Conservation (phyloP, 1,284 basidiomycete genomes). For the Irpex sp. region DNA sequence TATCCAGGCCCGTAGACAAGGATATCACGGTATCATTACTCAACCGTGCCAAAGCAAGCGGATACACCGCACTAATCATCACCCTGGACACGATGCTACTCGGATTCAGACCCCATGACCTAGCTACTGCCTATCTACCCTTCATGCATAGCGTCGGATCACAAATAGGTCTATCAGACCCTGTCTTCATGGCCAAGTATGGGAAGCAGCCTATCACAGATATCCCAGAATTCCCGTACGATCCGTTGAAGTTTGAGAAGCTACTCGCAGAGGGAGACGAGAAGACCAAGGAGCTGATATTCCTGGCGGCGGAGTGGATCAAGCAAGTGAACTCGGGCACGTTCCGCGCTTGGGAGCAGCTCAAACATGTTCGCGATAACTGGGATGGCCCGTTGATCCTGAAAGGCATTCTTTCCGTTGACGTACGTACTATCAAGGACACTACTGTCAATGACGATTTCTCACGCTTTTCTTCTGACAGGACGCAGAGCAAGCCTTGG, state of each 20-base stretch:
- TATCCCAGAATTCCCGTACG: constrained; percentile 55
- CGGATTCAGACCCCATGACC: constrained; percentile 68
- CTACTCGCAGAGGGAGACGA: constrained; percentile 43
- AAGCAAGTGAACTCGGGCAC: constrained; percentile 54
- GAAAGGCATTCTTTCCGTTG: constrained; percentile 59
- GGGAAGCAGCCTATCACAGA: constrained; percentile 39
- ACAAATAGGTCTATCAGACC: constrained; percentile 61
- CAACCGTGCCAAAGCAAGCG: constrained; percentile 57
- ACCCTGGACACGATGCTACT: constrained; percentile 66
- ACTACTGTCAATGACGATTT: not conserved
- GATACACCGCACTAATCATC: constrained; percentile 66
- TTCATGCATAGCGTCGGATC: constrained; percentile 56
- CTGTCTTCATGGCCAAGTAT: constrained; percentile 62
- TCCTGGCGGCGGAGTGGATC: constrained; percentile 53
- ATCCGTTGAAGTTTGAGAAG: constrained; percentile 39
- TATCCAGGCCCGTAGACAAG: constrained; percentile 49
- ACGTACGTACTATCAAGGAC: constrained; percentile 8
- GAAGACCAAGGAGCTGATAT: constrained; percentile 32
- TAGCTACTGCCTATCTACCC: constrained; percentile 55
- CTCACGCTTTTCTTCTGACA: constrained; percentile 22
- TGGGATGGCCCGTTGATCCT: constrained; percentile 71
- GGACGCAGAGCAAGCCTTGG: constrained; percentile 69
- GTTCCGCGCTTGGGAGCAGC: constrained; percentile 62
- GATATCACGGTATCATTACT: constrained; percentile 66
- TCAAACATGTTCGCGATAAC: constrained; percentile 56